A percentile compares a stretch with the other conserved stretches of the same genome.
These are phyloP conservation scores for Ilyonectria sp. DNA, from an alignment of 2,329 filamentous ascomycete genomes.

Conservation along the genomic window DNA sequence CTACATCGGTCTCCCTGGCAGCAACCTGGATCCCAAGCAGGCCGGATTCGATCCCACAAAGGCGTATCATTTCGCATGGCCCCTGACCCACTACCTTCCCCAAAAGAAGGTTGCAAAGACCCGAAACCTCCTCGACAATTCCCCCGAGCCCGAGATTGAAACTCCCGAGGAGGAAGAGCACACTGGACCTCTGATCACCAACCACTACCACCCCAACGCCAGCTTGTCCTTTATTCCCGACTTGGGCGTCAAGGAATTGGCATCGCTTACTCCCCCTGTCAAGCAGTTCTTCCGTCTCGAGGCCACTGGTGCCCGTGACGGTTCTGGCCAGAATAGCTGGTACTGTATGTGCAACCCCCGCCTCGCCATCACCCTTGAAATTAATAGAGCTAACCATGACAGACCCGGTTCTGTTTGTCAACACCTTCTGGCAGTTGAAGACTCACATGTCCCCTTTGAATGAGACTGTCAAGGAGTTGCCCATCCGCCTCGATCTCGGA, in stretches of 20 bases:
- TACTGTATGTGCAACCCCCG: conserved; percentile 70
- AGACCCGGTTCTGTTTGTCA: conserved; percentile 88
- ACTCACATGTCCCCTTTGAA: conserved; percentile 94
- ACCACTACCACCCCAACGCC: conserved; percentile 96
- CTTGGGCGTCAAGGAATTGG: conserved; percentile 78
- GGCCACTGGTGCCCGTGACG: conserved; percentile 84
- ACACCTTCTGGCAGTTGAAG: conserved; percentile 97
- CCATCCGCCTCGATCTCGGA: conserved; percentile 86
- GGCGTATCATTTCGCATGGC: conserved; percentile 87
- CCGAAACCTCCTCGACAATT: conserved; percentile 83
- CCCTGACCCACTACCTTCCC: conserved; percentile 89
- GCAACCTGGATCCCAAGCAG: conserved; percentile 81
- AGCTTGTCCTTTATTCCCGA: conserved; percentile 90
- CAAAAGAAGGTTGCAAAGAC: conserved; percentile 94
- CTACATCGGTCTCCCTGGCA: conserved; percentile 84
- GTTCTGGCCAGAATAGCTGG: conserved; percentile 89
- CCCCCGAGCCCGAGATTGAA: conserved; percentile 55
- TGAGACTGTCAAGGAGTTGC: conserved; percentile 85
- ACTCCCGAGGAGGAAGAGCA: conserved; percentile 68
- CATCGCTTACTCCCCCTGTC: conserved; percentile 78
- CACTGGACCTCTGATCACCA: conserved; percentile 79
- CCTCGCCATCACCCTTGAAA: neutral
- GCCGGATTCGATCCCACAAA: conserved; percentile 80
- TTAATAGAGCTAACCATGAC: conserved; percentile 35
- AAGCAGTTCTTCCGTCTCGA: conserved; percentile 87